These are phyloP conservation scores for Cordyceps javanica DNA, from an alignment of 2,329 filamentous ascomycete species.

Conservation along the genomic window DNA sequence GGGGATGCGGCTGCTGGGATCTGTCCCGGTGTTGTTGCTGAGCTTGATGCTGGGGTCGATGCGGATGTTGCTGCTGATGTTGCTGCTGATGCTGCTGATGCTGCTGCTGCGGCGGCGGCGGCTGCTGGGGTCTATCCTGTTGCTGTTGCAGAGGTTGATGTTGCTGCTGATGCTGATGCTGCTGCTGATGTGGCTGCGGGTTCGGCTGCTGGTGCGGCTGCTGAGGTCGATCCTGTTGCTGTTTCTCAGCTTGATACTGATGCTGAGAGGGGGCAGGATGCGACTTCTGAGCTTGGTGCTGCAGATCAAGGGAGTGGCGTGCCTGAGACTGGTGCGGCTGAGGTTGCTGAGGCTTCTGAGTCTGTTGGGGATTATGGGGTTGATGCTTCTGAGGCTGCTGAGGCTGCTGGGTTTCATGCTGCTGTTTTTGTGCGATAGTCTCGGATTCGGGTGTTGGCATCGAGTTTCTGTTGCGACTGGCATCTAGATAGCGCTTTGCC, in stretches of 20 bases:
- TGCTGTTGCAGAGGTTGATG: background rate
- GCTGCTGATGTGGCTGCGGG: background rate
- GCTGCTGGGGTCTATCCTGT: background rate
- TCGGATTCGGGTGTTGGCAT: constrained; percentile 10
- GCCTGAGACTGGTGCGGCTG: too few species aligned
- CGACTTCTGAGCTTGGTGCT: too few species aligned
- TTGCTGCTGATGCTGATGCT: background rate
- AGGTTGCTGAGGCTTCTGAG: background rate
- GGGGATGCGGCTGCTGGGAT: too few species aligned
- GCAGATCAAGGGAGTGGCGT: too few species aligned
- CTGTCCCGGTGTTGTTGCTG: background rate
- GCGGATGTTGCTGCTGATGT: background rate
- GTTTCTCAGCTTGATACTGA: too few species aligned
- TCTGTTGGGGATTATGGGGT: background rate
- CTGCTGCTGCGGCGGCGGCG: background rate
- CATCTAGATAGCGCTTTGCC: constrained; percentile 1
- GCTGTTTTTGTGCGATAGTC: background rate
- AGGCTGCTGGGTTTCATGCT: background rate
- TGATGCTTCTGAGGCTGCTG: background rate
- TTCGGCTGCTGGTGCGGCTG: background rate
- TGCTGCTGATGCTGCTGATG: background rate
- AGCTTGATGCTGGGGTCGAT: background rate
- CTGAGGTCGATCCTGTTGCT: too few species aligned
- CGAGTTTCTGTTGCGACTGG: constrained; percentile 1
- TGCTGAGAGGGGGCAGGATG: too few species aligned